A percentile compares a stretch with the other conserved stretches of the same genome.
phyloP scores from a whole-genome alignment of 768 basidiomycete species.

The Rhodosporidiobolus odoratus region DNA sequence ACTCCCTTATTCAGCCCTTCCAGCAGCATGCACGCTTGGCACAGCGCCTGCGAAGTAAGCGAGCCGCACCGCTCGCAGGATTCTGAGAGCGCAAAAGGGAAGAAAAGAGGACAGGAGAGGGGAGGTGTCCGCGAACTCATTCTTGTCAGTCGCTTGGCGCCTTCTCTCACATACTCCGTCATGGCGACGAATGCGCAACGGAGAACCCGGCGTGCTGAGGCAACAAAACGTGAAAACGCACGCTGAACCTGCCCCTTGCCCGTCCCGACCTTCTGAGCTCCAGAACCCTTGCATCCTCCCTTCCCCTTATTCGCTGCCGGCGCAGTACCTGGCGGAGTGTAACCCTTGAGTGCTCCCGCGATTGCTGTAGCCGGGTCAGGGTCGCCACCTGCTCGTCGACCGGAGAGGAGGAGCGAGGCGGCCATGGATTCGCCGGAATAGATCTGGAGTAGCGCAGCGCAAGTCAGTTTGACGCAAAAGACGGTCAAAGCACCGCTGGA shows the following conservation, averaged over 20 bases:
- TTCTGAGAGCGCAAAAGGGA: slow-evolving; percentile 52
- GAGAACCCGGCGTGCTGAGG: no score
- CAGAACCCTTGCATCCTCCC: not conserved
- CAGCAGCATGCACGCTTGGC: slow-evolving; percentile 54
- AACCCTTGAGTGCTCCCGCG: slow-evolving; percentile 4
- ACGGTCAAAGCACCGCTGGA: not conserved
- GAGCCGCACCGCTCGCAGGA: slow-evolving; percentile 88
- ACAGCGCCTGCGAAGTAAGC: slow-evolving; percentile 94
- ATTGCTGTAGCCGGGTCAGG: slow-evolving; percentile 5
- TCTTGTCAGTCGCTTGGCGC: no score
- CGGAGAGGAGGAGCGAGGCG: slow-evolving; percentile 32
- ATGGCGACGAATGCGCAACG: not conserved
- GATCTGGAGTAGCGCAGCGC: slow-evolving; percentile 24
- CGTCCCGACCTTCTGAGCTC: not conserved
- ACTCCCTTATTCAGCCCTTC: slow-evolving; percentile 41
- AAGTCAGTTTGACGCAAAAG: slow-evolving; percentile 50
- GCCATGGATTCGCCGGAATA: slow-evolving; percentile 43
- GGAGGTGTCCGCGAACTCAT: no score
- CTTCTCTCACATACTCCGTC: not conserved
- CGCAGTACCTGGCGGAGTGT: not conserved
- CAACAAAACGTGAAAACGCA: no score
- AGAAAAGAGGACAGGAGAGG: not conserved
- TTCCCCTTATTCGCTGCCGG: not conserved
- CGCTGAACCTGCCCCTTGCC: slow-evolving; percentile 30
- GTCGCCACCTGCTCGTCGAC: slow-evolving; percentile 30